Conservation (phyloP, 1,284 basidiomycete species). For the Ustilago crameri region DNA sequence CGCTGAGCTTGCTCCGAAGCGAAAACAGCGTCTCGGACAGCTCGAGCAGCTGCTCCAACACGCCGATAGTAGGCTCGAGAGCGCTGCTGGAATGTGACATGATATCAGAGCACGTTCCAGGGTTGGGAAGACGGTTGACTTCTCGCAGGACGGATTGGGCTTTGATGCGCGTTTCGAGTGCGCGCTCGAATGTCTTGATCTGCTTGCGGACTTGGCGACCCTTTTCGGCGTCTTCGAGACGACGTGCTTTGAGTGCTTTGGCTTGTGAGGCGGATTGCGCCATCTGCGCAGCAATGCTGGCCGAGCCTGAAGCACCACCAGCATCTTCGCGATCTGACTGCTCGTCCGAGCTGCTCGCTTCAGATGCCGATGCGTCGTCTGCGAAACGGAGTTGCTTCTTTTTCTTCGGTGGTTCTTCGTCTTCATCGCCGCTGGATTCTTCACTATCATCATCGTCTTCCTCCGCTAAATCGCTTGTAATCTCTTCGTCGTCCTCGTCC, state of each 20-base stretch:
- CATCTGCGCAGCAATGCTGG: constrained; percentile 48
- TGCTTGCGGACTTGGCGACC: constrained; percentile 58
- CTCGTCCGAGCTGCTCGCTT: neutral
- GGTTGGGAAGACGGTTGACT: constrained; percentile 39
- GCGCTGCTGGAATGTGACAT: constrained; percentile 7
- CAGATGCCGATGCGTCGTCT: constrained; percentile 6
- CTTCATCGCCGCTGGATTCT: constrained; percentile 20
- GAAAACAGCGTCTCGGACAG: constrained; percentile 43
- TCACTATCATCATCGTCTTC: constrained; percentile 23
- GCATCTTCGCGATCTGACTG: constrained; percentile 5
- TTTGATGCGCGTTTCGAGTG: constrained; percentile 59
- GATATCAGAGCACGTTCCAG: constrained; percentile 9
- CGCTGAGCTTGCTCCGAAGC: constrained; percentile 16
- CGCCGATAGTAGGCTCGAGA: constrained; percentile 14
- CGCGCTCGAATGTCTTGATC: constrained; percentile 56
- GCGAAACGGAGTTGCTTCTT: constrained; percentile 36
- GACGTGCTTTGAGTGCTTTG: constrained; percentile 46
- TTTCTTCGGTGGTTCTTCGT: constrained; percentile 9
- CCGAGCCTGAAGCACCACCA: constrained; percentile 16
- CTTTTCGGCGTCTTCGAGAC: constrained; percentile 58
- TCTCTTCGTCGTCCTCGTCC: constrained; percentile 24
- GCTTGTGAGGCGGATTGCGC: constrained; percentile 43
- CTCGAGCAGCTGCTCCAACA: constrained; percentile 38
- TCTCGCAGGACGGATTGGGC: constrained; percentile 50
- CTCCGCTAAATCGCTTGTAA: neutral